Conservation (phyloP, 306 rosid species). For the Sesbania bispinosa region DNA sequence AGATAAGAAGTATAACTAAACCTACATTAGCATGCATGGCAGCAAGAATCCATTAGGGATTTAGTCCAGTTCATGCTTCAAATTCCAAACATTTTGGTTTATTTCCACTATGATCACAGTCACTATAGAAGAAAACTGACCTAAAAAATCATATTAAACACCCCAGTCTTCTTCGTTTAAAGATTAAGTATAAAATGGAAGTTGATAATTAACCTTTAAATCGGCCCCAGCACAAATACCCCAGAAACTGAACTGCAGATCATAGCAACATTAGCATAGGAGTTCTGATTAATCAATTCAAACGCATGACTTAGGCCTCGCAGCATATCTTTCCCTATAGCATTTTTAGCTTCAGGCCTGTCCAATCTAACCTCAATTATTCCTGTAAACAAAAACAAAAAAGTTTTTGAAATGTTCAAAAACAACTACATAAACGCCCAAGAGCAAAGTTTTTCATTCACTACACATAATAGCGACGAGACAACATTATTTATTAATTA, state of each 20-base stretch:
- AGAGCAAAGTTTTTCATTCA: neutral
- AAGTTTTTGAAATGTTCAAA: too few species aligned
- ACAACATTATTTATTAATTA: too few species aligned
- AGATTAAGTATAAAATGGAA: neutral
- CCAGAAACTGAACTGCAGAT: slow-evolving; percentile 68
- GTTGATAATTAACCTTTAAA: slow-evolving; percentile 33
- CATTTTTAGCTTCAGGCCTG: slow-evolving; percentile 69
- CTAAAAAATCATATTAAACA: neutral
- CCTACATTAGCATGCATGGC: neutral
- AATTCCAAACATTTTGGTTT: neutral
- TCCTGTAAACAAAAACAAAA: too few species aligned
- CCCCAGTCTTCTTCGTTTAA: neutral
- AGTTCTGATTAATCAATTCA: slow-evolving; percentile 45
- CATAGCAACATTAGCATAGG: slow-evolving; percentile 60
- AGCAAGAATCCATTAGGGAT: too few species aligned
- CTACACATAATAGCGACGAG: too few species aligned
- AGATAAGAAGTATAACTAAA: neutral
- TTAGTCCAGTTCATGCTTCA: too few species aligned
- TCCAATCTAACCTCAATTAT: slow-evolving; percentile 70
- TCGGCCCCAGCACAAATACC: slow-evolving; percentile 47
- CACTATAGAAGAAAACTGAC: neutral
- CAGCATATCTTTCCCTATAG: slow-evolving; percentile 72
- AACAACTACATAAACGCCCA: neutral
- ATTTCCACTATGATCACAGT: neutral
- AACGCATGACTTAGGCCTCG: slow-evolving; percentile 50